Base-by-base conservation (phyloP, 805 yeast genomes). In the Starmerella cellae region DNA sequence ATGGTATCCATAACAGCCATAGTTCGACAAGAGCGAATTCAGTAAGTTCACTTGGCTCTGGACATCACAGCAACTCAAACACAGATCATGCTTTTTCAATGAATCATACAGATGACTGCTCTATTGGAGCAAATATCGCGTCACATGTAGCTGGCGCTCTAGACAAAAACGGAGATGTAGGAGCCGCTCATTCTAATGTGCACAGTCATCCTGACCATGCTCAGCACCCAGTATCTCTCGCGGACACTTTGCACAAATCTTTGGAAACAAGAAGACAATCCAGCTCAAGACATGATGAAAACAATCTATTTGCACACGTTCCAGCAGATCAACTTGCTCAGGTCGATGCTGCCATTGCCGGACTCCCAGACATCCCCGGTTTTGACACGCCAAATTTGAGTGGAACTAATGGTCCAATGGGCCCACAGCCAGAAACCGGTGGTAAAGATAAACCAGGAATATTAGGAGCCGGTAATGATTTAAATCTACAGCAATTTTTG, bases 301-400 rank as follows among this genome's bases (percentile, higher is more conserved):
- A 49, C 41, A 54, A 54, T 36, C 41, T 54, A 33, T 54, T 54
- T 29, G 52, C 52, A 1, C 52, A 48, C 20, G 38, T 47, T 10
- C 46, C 52, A 2, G 37, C 48, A 8, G 52, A 48, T 27, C 49
- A 46, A 38, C 39, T 45, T 11, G 50, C 49, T 2, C 55, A 55
- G 13, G 53, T 50, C 10, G 48, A 48, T 26, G 50, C 52, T 3
- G 52, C 50, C 4, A 48, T 48, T 13, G 52, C 52, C 3, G 40
- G 48, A 10, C 41, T 48, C 11, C 52, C 52, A 13, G 52, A 48
- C 13, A 48, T 48, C 32, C 50, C 52, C n/a, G 52, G 52, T 11
- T 47, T 48, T 38, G 48, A 48, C 33, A 38, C 38, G 6, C 24
- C 39, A n/a, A 24, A 29, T 36, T 16, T 33, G 32, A n/a, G 11